phyloP scores from a whole-genome alignment of 495 filamentous ascomycete genomes.

The Letharia columbiana region DNA sequence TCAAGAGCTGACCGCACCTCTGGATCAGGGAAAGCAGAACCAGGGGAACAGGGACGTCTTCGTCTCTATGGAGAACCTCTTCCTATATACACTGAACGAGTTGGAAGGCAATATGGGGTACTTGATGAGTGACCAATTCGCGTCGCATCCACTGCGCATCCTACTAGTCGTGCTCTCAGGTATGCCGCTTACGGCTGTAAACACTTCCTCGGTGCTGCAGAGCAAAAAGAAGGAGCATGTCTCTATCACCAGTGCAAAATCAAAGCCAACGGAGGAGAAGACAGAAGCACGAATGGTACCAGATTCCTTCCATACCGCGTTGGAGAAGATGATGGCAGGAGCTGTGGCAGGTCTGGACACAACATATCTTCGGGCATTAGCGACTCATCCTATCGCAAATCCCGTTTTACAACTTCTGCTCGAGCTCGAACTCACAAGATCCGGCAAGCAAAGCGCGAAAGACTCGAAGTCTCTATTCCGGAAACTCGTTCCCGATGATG shows the following conservation, averaged over 20 bases:
- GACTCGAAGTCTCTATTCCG: slow-evolving; percentile 52
- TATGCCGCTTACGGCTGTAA: slow-evolving; percentile 55
- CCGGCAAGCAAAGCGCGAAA: slow-evolving; percentile 53
- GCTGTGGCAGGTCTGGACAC: slow-evolving; percentile 61
- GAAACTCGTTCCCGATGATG: slow-evolving; percentile 56
- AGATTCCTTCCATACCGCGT: slow-evolving; percentile 60
- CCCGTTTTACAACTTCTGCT: slow-evolving; percentile 81
- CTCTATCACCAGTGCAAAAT: slow-evolving; percentile 36
- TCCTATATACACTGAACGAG: slow-evolving; percentile 72
- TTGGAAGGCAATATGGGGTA: slow-evolving; percentile 75
- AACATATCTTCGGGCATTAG: slow-evolving; percentile 66
- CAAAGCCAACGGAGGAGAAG: slow-evolving; percentile 17
- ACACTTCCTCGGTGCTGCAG: slow-evolving; percentile 61
- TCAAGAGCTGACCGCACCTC: slow-evolving; percentile 51
- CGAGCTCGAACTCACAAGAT: slow-evolving; percentile 68
- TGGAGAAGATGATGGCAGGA: slow-evolving; percentile 70
- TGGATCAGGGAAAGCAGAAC: slow-evolving; percentile 32
- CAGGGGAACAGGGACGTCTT: slow-evolving; percentile 26
- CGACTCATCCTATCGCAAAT: slow-evolving; percentile 80
- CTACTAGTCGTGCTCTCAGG: slow-evolving; percentile 81
- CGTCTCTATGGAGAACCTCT: slow-evolving; percentile 73
- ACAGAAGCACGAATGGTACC: slow-evolving; percentile 53
- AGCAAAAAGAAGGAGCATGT: slow-evolving; percentile 87
- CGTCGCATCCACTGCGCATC: slow-evolving; percentile 81
- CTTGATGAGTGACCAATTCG: slow-evolving; percentile 77